A percentile compares a stretch with the other conserved stretches of the same genome.
Evolutionary conservation across 768 basidiomycete species (phyloP).

Genomic region (Austroboletus festivus): DNA sequence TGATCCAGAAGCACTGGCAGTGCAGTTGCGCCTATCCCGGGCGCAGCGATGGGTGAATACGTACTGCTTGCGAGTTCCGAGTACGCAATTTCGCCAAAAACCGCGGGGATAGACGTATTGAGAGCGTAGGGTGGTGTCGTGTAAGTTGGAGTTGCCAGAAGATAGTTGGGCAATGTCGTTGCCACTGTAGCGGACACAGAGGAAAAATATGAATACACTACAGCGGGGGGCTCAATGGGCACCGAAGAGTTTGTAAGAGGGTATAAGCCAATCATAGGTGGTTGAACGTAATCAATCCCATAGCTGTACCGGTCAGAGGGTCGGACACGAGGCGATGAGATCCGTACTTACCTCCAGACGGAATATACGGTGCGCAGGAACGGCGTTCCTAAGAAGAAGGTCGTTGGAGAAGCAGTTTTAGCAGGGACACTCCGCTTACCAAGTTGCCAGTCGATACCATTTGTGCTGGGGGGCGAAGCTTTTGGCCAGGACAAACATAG

Average conservation of each 20-base stretch:
- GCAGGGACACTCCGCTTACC: slow-evolving; percentile 36
- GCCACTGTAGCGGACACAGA: slow-evolving; percentile 60
- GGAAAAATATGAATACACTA: slow-evolving; percentile 52
- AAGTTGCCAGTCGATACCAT: slow-evolving; percentile 83
- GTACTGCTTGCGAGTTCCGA: slow-evolving; percentile 71
- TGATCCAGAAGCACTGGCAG: slow-evolving; percentile 55
- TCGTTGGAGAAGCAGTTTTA: neutral
- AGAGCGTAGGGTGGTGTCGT: slow-evolving; percentile 64
- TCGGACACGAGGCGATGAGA: neutral
- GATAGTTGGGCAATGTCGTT: slow-evolving; percentile 71
- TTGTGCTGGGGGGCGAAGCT: slow-evolving; percentile 59
- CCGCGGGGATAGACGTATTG: slow-evolving; percentile 60
- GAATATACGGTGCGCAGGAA: slow-evolving; percentile 78
- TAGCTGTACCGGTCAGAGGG: slow-evolving; percentile 42
- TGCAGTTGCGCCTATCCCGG: slow-evolving; percentile 45
- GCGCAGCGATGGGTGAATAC: slow-evolving; percentile 54
- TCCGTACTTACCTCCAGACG: slow-evolving; percentile 57
- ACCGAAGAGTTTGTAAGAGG: slow-evolving; percentile 48
- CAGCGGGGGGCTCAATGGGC: slow-evolving; percentile 38
- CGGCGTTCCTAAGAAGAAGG: slow-evolving; percentile 43
- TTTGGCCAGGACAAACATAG: slow-evolving; percentile 75
- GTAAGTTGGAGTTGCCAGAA: slow-evolving; percentile 61
- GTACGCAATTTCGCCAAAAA: slow-evolving; percentile 51
- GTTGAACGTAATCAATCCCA: slow-evolving; percentile 69
- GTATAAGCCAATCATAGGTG: slow-evolving; percentile 79